Evolutionary conservation across 306 rosid genomes (phyloP).

Genomic region (Cucurbita ficifolia): DNA sequence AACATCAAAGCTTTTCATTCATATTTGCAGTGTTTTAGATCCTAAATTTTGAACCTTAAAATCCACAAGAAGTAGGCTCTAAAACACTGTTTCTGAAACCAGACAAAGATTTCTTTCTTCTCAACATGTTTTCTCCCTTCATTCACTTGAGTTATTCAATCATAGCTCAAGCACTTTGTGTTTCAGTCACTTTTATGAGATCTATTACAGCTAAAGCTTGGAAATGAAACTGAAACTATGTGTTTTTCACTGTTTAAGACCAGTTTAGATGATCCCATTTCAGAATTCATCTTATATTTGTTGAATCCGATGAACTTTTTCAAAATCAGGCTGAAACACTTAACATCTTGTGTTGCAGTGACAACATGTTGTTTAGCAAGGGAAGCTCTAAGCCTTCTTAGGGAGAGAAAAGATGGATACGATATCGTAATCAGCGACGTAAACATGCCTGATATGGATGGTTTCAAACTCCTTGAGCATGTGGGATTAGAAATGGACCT

Average conservation of each 20-base stretch:
- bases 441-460: slow-evolving; percentile 99
- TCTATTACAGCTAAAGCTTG: neutral
- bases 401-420: slow-evolving; percentile 75
- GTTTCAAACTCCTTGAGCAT: slow-evolving; percentile 96
- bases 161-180: neutral
- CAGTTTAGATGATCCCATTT: neutral
- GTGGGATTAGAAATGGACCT: slow-evolving; percentile 99
- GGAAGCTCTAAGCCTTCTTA: slow-evolving; percentile 68
- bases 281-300: neutral
- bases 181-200: neutral
- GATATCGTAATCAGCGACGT: slow-evolving; percentile 96
- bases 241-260: neutral
- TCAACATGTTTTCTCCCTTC: neutral
- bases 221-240: neutral
- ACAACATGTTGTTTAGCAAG: slow-evolving; percentile 82
- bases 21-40: neutral
- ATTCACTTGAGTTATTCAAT: neutral
- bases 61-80: neutral
- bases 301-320: neutral
- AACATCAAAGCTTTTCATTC: neutral
- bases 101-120: neutral
- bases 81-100: neutral
- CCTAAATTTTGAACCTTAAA: too few species aligned
- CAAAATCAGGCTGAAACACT: neutral
- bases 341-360: slow-evolving; percentile 37